Base-by-base conservation (phyloP, 768 basidiomycete genomes). In the Amanita subjunquillea region DNA sequence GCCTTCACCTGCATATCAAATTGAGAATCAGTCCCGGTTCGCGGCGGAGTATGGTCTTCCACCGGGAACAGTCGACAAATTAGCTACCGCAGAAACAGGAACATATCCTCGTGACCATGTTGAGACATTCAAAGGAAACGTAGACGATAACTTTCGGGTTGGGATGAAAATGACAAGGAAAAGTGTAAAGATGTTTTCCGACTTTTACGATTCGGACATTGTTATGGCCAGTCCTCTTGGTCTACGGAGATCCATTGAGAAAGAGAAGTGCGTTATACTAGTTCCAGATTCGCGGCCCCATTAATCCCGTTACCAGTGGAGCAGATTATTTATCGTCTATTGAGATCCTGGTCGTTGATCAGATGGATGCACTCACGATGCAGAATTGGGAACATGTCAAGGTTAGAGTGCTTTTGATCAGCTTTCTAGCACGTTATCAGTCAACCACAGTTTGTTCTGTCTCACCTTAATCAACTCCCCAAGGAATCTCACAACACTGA, bases 311-410 rank as follows among this genome's bases (percentile, higher is more conserved):
- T 15, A 17, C 38, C 46, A 43, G 37, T 15, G 8, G 48, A 91
- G 91, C 82, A 9, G 96, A 99, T 67, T 92, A 95, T 64, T 72
- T 99, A 48, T 90, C 90, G 9, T 95, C 92, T 2, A 87, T 99
- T 51, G 96, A 99, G 63, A 68, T 98, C 4, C 69, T 92, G 20
- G 69, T 98, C n/a, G 75, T 91, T 13, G 96, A 98, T 65, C 93
- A 96, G 61, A 74, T 91, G 73, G 92, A 98, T 65, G 86, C 86
- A 3, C 77, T 98, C 59, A 78, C 81, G 3, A 98, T 98, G 96
- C 96, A 98, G 70, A 99, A 99, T 60, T 99, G 96, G 96, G 93
- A 97, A 37, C 96, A 98, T 62, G 77, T 94, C 17, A 90, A 96
- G 76, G 94, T 91, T 62, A 34, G 73, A 61, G 20, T 8, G 25